Conservation (phyloP, 148 eudicot species). For the Vaccinium macrocarpon region DNA sequence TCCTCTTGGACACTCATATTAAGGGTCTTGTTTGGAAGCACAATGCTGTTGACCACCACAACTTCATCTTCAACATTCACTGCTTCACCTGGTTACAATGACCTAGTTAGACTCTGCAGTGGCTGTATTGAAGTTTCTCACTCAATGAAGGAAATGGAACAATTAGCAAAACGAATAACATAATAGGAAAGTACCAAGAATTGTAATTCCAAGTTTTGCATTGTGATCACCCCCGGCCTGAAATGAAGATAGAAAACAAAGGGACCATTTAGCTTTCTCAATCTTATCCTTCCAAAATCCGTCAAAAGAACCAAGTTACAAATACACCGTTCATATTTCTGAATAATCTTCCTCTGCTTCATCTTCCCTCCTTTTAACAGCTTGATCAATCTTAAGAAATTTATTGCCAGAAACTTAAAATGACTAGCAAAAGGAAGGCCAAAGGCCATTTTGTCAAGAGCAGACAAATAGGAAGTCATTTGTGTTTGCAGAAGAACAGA, state of each 20-base stretch:
- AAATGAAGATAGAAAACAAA: conserved; percentile 4
- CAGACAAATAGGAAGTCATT: neutral
- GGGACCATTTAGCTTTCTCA: neutral
- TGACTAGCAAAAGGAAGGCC: neutral
- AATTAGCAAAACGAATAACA: neutral
- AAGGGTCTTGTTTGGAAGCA: conserved; percentile 81
- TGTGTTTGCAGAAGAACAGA: neutral
- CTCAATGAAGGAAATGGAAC: conserved; percentile 4
- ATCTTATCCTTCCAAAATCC: too few relatives aligned
- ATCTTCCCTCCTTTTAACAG: too few relatives aligned
- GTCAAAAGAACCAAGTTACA: too few relatives aligned
- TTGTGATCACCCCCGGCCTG: conserved; percentile 74
- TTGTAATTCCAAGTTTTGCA: conserved; percentile 70
- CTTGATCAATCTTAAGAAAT: too few relatives aligned
- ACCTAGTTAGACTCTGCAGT: neutral
- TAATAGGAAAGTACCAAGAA: conserved; percentile 47
- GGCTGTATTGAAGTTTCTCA: neutral
- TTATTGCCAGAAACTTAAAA: too few relatives aligned
- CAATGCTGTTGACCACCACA: conserved; percentile 61
- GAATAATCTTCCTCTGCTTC: too few relatives aligned
- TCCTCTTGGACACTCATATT: conserved; percentile 80
- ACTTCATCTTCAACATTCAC: conserved; percentile 74
- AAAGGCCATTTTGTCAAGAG: neutral
- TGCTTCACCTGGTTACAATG: conserved; percentile 47
- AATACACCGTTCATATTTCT: too few relatives aligned